These are phyloP conservation scores for Paralagenidium karlingii DNA, from an alignment of 352 stramenopile species.

Conservation along the genomic window DNA sequence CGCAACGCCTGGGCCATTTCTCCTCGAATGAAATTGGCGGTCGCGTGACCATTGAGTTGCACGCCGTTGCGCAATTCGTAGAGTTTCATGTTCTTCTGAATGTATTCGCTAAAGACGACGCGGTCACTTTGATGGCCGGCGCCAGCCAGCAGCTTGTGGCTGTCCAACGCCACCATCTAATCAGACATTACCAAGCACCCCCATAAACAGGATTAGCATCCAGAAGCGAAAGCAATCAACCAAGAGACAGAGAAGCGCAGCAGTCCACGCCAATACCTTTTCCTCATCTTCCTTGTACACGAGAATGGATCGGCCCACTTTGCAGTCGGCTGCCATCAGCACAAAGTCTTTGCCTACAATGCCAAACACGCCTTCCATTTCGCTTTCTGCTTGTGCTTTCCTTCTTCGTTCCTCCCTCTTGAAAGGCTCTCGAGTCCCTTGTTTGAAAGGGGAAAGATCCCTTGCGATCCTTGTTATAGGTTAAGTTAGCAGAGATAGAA, in stretches of 20 bases:
- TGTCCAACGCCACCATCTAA: slow-evolving; percentile 62
- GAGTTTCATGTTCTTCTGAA: slow-evolving; percentile 88
- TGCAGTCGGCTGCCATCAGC: slow-evolving; percentile 82
- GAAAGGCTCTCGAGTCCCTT: too few relatives aligned
- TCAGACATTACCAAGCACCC: not conserved
- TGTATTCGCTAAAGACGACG: slow-evolving; percentile 74
- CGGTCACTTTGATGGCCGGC: slow-evolving; percentile 70
- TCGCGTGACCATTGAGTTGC: slow-evolving; percentile 62
- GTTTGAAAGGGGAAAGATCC: too few relatives aligned
- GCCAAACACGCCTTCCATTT: slow-evolving; percentile 81
- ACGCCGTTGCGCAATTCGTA: slow-evolving; percentile 84
- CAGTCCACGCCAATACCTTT: too few relatives aligned
- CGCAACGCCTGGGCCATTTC: slow-evolving; percentile 73
- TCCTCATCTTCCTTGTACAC: slow-evolving; percentile 90
- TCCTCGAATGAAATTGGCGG: slow-evolving; percentile 73
- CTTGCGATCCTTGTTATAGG: not conserved
- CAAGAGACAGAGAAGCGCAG: slow-evolving; percentile 5
- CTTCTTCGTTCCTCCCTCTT: slow-evolving; percentile 9
- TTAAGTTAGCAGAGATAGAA: not conserved
- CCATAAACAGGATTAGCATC: not conserved
- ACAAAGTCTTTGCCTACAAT: slow-evolving; percentile 88
- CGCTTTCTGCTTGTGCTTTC: slow-evolving; percentile 1
- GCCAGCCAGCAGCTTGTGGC: slow-evolving; percentile 71
- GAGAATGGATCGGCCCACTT: slow-evolving; percentile 84
- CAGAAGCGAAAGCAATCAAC: not conserved